Percentiles rank a stretch among this genome's conserved stretches.
Evolutionary conservation across 345 rosid species (phyloP).

Genomic region (Eucalyptus regnans): DNA sequence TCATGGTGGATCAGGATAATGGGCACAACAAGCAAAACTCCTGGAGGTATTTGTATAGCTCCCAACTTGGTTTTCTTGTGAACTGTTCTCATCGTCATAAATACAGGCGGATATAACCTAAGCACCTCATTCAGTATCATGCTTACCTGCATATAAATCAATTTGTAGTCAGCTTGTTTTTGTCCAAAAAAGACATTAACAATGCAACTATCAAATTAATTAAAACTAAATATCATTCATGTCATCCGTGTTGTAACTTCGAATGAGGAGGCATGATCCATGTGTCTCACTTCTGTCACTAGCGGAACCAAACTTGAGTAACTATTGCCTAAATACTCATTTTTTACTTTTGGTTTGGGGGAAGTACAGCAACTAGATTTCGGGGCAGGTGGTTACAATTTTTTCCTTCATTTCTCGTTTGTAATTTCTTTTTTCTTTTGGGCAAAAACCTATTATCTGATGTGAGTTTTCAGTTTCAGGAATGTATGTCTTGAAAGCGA

Average conservation of each 20-base stretch:
- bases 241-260: background rate
- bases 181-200: background rate
- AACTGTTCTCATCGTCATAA: background rate
- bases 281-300: background rate
- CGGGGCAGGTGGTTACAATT: background rate
- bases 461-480: background rate
- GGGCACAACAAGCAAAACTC: background rate
- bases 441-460: background rate
- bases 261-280: background rate
- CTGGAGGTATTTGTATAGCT: background rate
- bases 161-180: background rate
- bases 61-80: background rate
- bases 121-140: background rate
- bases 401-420: background rate
- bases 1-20: background rate
- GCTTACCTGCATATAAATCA: background rate
- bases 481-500: background rate
- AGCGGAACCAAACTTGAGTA: background rate
- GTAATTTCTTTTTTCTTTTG: background rate
- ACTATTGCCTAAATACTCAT: background rate
- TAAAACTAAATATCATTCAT: background rate
- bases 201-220: background rate
- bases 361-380: accelerated
- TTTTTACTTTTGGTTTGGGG: background rate
- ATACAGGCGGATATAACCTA: background rate